These are phyloP conservation scores for Mallotus japonicus DNA, from an alignment of 441 rosid species.

Conservation along the genomic window DNA sequence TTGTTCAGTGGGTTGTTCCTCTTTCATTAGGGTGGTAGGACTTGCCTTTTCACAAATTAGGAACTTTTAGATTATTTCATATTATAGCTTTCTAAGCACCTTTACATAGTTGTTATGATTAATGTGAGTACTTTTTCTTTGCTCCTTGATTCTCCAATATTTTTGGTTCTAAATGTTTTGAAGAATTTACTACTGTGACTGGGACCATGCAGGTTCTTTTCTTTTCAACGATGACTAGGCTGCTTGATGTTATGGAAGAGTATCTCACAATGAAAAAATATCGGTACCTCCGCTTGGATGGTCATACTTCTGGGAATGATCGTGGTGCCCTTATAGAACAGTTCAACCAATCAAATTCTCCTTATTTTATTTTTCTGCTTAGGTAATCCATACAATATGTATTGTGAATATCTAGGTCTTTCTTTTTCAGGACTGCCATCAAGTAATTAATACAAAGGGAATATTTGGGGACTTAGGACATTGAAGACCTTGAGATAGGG, in stretches of 20 bases:
- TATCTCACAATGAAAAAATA: slow-evolving; percentile 73
- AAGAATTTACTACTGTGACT: slow-evolving; percentile 10
- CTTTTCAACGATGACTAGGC: slow-evolving; percentile 97
- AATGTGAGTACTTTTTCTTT: not conserved
- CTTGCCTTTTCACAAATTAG: not conserved
- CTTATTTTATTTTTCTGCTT: slow-evolving; percentile 83
- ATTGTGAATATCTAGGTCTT: not conserved
- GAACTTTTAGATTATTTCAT: not conserved
- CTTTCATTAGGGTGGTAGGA: not conserved
- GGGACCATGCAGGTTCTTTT: slow-evolving; percentile 69
- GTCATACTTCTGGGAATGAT: slow-evolving; percentile 90
- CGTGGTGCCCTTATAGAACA: slow-evolving; percentile 83
- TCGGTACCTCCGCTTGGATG: slow-evolving; percentile 86
- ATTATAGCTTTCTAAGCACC: not conserved
- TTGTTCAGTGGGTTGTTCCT: not conserved
- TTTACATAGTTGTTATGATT: slow-evolving; percentile 9
- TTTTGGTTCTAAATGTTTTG: slow-evolving; percentile 4
- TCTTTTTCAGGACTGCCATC: not conserved
- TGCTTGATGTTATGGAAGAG: slow-evolving; percentile 96
- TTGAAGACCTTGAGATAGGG: slow-evolving; percentile 6
- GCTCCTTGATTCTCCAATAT: not conserved
- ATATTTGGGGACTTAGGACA: not conserved
- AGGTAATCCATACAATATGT: slow-evolving; percentile 44
- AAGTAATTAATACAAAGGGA: not conserved
- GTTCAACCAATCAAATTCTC: slow-evolving; percentile 69